These are phyloP conservation scores for Colletotrichum eremochloae DNA, from an alignment of 2,329 filamentous ascomycete species.

Conservation along the genomic window DNA sequence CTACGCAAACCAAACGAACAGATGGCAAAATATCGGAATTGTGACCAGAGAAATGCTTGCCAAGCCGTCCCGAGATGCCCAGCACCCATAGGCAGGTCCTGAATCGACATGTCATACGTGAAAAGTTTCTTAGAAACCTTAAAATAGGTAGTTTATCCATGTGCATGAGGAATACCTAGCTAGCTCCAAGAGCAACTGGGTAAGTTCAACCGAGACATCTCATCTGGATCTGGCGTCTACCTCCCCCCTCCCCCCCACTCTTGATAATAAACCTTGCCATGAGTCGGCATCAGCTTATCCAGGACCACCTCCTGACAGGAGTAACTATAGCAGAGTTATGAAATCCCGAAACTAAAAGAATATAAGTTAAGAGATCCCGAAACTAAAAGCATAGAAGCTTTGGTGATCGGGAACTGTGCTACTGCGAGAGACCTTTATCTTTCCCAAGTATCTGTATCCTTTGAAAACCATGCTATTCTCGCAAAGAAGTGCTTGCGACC, in stretches of 20 bases:
- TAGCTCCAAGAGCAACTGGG: not conserved
- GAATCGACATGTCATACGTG: constrained; percentile 37
- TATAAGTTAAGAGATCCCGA: constrained; percentile 21
- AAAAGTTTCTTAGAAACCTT: constrained; percentile 38
- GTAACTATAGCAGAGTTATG: constrained; percentile 6
- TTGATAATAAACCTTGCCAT: constrained; percentile 30
- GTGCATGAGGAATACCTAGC: constrained; percentile 28
- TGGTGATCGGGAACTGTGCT: too few species aligned
- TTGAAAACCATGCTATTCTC: constrained; percentile 38
- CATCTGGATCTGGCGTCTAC: constrained; percentile 39
- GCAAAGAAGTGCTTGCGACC: constrained; percentile 41
- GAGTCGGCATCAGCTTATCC: constrained; percentile 10
- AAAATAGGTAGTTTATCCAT: constrained; percentile 29
- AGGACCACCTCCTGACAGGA: constrained; percentile 8
- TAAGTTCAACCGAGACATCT: constrained; percentile 34
- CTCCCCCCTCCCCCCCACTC: constrained; percentile 7
- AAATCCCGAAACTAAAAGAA: not conserved
- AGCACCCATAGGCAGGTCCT: constrained; percentile 8
- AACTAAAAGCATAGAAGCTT: constrained; percentile 29
- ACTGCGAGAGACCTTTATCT: not conserved
- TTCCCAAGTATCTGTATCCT: constrained; percentile 9
- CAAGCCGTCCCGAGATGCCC: constrained; percentile 11
- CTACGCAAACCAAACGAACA: not conserved
- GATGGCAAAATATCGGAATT: not conserved
- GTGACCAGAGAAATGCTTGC: constrained; percentile 20